Evolutionary conservation across 352 stramenopile species (phyloP).

Genomic region (Phytophthora pistaciae): DNA sequence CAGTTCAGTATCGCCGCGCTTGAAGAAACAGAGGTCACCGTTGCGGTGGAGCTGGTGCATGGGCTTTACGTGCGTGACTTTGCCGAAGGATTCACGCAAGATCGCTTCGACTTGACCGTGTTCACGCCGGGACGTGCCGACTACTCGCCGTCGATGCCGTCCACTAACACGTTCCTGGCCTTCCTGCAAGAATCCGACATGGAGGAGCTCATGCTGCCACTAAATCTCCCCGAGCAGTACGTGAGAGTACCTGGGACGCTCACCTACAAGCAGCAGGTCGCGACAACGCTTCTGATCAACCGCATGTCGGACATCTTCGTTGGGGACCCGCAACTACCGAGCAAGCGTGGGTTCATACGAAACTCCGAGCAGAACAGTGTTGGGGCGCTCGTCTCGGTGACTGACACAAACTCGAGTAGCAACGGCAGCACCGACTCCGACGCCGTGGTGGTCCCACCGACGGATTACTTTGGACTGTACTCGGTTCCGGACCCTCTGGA

Average conservation of each 20-base stretch:
- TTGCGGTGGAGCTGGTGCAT: conserved; percentile 94
- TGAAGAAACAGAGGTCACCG: conserved; percentile 84
- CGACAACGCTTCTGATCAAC: conserved; percentile 89
- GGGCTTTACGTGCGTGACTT: conserved; percentile 96
- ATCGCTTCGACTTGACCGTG: conserved; percentile 90
- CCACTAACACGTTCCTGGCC: conserved; percentile 80
- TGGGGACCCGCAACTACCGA: conserved; percentile 78
- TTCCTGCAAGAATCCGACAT: conserved; percentile 87
- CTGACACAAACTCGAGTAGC: conserved; percentile 18
- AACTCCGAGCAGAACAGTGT: conserved; percentile 74
- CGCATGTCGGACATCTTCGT: conserved; percentile 93
- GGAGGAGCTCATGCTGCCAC: conserved; percentile 88
- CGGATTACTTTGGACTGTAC: conserved; percentile 71
- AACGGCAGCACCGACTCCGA: conserved; percentile 22
- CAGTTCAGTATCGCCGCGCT: conserved; percentile 92
- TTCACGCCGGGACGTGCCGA: conserved; percentile 89
- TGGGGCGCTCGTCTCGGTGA: conserved; percentile 30
- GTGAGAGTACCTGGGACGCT: conserved; percentile 61
- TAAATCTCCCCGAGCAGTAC: conserved; percentile 93
- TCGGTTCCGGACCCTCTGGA: conserved; percentile 50
- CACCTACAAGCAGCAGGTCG: conserved; percentile 75
- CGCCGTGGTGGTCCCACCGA: conserved; percentile 41
- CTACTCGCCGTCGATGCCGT: conserved; percentile 64
- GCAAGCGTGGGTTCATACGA: conserved; percentile 61
- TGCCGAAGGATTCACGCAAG: conserved; percentile 67